Evolutionary conservation across 257 asterid genomes (phyloP).

Genomic region (Eustoma russellianum): DNA sequence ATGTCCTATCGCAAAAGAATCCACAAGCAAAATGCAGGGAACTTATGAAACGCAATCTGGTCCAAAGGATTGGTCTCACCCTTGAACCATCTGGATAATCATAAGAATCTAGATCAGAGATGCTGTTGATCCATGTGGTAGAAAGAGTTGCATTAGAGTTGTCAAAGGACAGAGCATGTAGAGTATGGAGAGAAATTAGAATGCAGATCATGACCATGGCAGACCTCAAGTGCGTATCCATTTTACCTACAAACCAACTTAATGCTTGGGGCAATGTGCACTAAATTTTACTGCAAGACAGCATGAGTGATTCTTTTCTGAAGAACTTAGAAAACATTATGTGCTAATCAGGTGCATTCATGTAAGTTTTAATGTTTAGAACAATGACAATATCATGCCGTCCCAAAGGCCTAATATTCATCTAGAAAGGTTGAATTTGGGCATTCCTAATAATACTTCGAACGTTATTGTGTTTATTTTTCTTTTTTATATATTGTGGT

Average conservation of each 20-base stretch:
- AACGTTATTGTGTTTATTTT: too few relatives aligned
- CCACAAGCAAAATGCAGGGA: conserved; percentile 38
- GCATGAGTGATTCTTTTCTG: too few relatives aligned
- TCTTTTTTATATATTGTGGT: too few relatives aligned
- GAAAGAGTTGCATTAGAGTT: conserved; percentile 37
- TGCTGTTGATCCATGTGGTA: conserved; percentile 31
- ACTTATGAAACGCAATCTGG: conserved; percentile 20
- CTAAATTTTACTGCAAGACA: too few relatives aligned
- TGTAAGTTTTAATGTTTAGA: too few relatives aligned
- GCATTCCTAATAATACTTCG: too few relatives aligned
- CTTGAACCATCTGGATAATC: conserved; percentile 18
- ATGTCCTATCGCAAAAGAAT: conserved; percentile 30
- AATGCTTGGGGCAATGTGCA: too few relatives aligned
- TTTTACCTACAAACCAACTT: neutral
- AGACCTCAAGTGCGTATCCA: conserved; percentile 2
- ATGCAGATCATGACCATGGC: neutral
- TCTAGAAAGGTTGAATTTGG: too few relatives aligned
- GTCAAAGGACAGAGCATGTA: conserved; percentile 28
- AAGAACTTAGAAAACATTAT: too few relatives aligned
- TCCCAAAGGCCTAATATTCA: too few relatives aligned
- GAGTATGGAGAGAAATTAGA: conserved; percentile 2
- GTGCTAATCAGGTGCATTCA: too few relatives aligned
- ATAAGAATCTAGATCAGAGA: conserved; percentile 27
- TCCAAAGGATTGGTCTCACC: conserved; percentile 24
- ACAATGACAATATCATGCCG: too few relatives aligned